Evolutionary conservation across 495 filamentous ascomycete species (phyloP).

Genomic region (Aspergillus homomorphus): DNA sequence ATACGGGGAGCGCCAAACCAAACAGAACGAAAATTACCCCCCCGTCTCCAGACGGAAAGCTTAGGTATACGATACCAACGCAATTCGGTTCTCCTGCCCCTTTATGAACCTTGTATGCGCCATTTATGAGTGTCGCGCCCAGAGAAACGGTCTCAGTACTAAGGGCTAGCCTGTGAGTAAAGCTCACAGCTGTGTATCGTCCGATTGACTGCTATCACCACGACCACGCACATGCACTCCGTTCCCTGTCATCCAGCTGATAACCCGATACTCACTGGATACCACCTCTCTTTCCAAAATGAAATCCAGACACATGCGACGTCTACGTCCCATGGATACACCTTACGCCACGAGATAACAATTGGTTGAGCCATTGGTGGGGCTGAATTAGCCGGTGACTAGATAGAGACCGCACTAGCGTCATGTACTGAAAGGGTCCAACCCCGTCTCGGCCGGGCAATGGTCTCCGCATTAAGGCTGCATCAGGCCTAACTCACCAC

Average conservation of each 20-base stretch:
- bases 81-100: neutral
- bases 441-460: neutral
- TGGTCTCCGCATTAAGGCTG: neutral
- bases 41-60: neutral
- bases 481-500: too few species aligned
- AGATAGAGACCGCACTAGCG: constrained; percentile 1
- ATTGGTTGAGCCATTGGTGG: constrained; percentile 12
- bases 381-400: constrained; percentile 21
- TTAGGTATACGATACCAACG: neutral
- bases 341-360: constrained; percentile 9
- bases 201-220: too few species aligned
- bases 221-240: too few species aligned
- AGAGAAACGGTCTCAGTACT: neutral
- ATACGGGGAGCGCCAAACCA: constrained; percentile 2
- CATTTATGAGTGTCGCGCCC: too few species aligned
- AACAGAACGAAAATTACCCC: constrained; percentile 2
- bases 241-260: too few species aligned
- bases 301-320: neutral
- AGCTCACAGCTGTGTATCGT: neutral
- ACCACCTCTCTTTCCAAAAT: neutral
- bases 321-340: constrained; percentile 1
- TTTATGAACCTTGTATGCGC: neutral
- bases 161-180: neutral
- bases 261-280: neutral
- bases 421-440: constrained; percentile 1